phyloP scores from a whole-genome alignment of 257 asterid species.

The Catharanthus roseus region DNA sequence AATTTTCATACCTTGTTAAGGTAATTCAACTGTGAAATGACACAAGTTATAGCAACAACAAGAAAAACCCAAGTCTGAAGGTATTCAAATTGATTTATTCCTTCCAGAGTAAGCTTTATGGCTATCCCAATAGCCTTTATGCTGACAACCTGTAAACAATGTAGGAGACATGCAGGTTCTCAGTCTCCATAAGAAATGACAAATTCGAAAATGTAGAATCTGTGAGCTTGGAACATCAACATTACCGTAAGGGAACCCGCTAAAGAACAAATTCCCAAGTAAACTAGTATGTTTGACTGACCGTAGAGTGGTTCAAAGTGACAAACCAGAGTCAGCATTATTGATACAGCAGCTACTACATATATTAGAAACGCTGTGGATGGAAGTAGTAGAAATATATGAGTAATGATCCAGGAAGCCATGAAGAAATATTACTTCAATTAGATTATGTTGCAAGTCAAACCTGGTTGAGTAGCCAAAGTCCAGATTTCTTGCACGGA shows the following conservation, averaged over 20 bases:
- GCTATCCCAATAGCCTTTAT: constrained; percentile 90
- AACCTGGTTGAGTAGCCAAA: constrained; percentile 48
- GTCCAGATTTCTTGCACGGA: constrained; percentile 42
- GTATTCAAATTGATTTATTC: constrained; percentile 61
- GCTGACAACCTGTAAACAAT: constrained; percentile 63
- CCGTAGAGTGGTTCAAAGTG: constrained; percentile 40
- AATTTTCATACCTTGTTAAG: constrained; percentile 60
- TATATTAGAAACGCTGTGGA: constrained; percentile 35
- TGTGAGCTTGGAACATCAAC: not conserved
- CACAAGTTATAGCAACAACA: constrained; percentile 54
- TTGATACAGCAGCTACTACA: constrained; percentile 32
- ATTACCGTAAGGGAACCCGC: constrained; percentile 50
- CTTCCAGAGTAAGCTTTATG: constrained; percentile 78
- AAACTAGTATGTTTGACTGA: constrained; percentile 38
- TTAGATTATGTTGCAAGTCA: not conserved
- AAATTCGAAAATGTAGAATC: not conserved
- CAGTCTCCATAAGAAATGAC: not conserved
- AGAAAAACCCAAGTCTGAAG: constrained; percentile 76
- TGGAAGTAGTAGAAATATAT: constrained; percentile 11
- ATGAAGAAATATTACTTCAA: not conserved
- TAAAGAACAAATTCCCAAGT: constrained; percentile 46
- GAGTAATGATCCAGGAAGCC: not conserved
- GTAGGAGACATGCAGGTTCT: not conserved
- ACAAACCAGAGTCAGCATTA: constrained; percentile 30
- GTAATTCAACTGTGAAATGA: constrained; percentile 72